phyloP scores from a whole-genome alignment of 2,329 filamentous ascomycete species.

The Byssothecium circinans region DNA sequence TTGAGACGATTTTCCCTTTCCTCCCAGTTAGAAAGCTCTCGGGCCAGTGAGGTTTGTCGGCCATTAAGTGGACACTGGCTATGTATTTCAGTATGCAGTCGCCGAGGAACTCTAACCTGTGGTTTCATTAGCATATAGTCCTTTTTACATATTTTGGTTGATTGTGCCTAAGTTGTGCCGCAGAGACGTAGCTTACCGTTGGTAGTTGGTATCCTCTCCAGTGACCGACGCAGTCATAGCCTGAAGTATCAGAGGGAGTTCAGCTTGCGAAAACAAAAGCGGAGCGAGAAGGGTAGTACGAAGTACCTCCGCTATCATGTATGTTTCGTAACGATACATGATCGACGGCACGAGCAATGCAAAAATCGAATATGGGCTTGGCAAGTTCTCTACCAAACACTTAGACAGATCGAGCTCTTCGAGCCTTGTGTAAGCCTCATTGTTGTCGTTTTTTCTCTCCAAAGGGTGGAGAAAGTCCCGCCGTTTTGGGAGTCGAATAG shows the following conservation, averaged over 20 bases:
- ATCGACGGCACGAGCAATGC: constrained; percentile 72
- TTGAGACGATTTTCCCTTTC: constrained; percentile 73
- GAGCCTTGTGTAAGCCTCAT: constrained; percentile 47
- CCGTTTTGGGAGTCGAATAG: constrained; percentile 53
- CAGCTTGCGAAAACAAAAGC: constrained; percentile 51
- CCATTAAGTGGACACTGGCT: constrained; percentile 66
- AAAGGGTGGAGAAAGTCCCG: constrained; percentile 61
- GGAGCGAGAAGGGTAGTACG: constrained; percentile 56
- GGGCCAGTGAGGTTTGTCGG: constrained; percentile 65
- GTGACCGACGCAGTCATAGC: constrained; percentile 72
- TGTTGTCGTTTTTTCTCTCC: constrained; percentile 8
- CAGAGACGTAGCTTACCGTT: constrained; percentile 51
- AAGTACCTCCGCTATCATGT: constrained; percentile 65
- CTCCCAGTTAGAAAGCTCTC: constrained; percentile 72
- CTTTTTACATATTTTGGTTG: too few species aligned
- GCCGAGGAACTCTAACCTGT: constrained; percentile 77
- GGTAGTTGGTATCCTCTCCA: constrained; percentile 67
- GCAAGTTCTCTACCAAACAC: constrained; percentile 54
- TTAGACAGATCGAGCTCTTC: constrained; percentile 51
- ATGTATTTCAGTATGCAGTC: constrained; percentile 80
- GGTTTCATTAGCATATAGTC: not conserved
- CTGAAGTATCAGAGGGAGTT: constrained; percentile 61
- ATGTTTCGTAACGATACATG: constrained; percentile 67
- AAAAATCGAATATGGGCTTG: constrained; percentile 50
- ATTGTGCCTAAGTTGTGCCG: not conserved